Base-by-base conservation (phyloP, 768 basidiomycete species). In the Suillus sp. region DNA sequence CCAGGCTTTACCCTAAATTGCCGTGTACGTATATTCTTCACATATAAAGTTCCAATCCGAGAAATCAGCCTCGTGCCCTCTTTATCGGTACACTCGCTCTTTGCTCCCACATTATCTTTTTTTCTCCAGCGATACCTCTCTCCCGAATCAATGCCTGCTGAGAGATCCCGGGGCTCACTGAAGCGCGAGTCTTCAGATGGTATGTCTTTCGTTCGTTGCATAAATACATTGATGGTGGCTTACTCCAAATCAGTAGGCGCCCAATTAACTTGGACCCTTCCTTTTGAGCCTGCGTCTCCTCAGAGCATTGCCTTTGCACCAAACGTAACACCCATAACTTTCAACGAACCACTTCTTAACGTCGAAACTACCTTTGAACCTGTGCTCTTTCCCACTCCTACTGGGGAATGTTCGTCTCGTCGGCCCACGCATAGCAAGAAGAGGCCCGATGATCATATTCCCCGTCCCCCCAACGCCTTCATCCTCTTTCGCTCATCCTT, bases 401-500 rank as follows among this genome's bases (percentile, higher is more conserved):
- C 75, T n/a, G 64, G 76, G 40, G 75, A 72, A 10, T 58, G 42
- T 47, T 65, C 74, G 25, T 67, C 81, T 40, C 81, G 81, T 42
- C 81, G 81, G 45, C 73, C 79, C 7, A 81, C 82, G 0, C 90
- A 91, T 68, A 78, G 82, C 54, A 89, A 86, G 80, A 89, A 90
- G 77, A 89, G 88, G 71, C 83, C 85, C 16, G 84, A 86, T 32
- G 84, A 89, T 66, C 89, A 92, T 72, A 90, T 93, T 66, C 91
- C 91, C 20, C 89, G 91, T 48, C 91, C 91, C 1, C 90, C 91
- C 2, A 93, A 93, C 70, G 92, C 91, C 30, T 93, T 93, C 78
- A 93, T 93, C 71, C 83, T 93, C 69, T 93, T 93, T 81, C 88
- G 91, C 65, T 90, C 90, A 0, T 87, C 88, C 0, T 92, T 92